These are phyloP conservation scores for Tylopilus subfusipes DNA, from an alignment of 768 basidiomycete genomes.

Conservation along the genomic window DNA sequence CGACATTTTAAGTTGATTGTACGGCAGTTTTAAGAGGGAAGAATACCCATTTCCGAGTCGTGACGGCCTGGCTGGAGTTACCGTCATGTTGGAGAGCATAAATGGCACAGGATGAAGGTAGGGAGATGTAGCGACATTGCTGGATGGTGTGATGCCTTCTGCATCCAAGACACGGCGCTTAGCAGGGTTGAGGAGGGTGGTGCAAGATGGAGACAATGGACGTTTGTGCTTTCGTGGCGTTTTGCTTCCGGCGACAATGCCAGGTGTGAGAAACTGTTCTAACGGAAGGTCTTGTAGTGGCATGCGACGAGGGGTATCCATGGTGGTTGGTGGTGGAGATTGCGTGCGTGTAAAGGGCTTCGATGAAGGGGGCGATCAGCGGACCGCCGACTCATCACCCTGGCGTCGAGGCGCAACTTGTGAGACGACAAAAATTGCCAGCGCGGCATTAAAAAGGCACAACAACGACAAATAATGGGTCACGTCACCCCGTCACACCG, in stretches of 20 bases:
- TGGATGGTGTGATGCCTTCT: constrained; percentile 45
- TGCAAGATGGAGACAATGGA: constrained; percentile 53
- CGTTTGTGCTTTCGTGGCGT: constrained; percentile 49
- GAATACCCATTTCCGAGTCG: constrained; percentile 29
- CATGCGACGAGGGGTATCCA: constrained; percentile 33
- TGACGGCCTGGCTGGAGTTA: constrained; percentile 35
- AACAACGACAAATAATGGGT: constrained; percentile 26
- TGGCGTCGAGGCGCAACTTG: constrained; percentile 18
- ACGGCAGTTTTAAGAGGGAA: constrained; percentile 23
- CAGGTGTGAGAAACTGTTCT: constrained; percentile 46
- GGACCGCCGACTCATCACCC: constrained; percentile 25
- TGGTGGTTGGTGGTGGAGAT: constrained; percentile 12
- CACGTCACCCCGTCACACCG: constrained; percentile 3
- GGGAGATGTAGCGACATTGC: constrained; percentile 15
- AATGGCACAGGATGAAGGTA: constrained; percentile 30
- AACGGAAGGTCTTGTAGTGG: constrained; percentile 63
- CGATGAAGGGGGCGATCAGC: constrained; percentile 23
- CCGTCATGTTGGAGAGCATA: constrained; percentile 13
- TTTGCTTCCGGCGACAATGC: constrained; percentile 20
- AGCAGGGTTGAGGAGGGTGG: constrained; percentile 52
- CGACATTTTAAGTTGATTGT: constrained; percentile 37
- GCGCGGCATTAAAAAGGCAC: not conserved
- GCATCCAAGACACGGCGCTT: constrained; percentile 64
- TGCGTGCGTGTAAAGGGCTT: not conserved
- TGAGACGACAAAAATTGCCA: constrained; percentile 16